A percentile compares a stretch with the other conserved stretches of the same genome.
phyloP scores from a whole-genome alignment of 306 rosid genomes.

The Fragaria ananassa region DNA sequence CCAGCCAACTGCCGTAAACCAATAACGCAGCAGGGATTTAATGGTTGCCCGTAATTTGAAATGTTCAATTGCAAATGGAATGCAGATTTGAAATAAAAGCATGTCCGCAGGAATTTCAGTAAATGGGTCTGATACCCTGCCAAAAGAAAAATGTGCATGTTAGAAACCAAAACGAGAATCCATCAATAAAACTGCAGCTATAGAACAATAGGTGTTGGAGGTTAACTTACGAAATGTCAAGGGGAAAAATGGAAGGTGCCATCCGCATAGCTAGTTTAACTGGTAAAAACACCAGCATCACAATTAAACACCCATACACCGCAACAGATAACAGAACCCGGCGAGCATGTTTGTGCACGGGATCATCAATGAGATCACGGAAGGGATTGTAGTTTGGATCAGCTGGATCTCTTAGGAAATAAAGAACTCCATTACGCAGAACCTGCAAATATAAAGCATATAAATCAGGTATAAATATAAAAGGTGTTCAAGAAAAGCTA shows the following conservation, averaged over 20 bases:
- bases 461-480: not conserved
- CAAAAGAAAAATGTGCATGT: slow-evolving; percentile 22
- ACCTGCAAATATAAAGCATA: slow-evolving; percentile 55
- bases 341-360: slow-evolving; percentile 99
- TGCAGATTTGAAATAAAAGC: slow-evolving; percentile 97
- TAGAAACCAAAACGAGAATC: slow-evolving; percentile 13
- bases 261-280: slow-evolving; percentile 94
- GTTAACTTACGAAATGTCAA: slow-evolving; percentile 81
- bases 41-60: slow-evolving; percentile 91
- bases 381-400: slow-evolving; percentile 99
- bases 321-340: slow-evolving; percentile 92
- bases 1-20: slow-evolving; percentile 99
- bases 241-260: slow-evolving; percentile 91
- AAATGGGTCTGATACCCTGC: slow-evolving; percentile 97
- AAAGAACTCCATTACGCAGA: slow-evolving; percentile 91
- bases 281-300: slow-evolving; percentile 95
- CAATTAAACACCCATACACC: slow-evolving; percentile 96
- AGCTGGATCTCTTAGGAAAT: slow-evolving; percentile 97
- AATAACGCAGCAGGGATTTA: slow-evolving; percentile 79
- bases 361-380: slow-evolving; percentile 97
- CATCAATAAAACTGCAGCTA: not conserved
- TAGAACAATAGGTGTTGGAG: slow-evolving; percentile 11
- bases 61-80: slow-evolving; percentile 97
- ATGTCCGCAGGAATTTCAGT: slow-evolving; percentile 98
- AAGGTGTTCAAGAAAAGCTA: slow-evolving; percentile 9